Percentiles rank a stretch among this genome's conserved stretches.
Evolutionary conservation across 306 rosid genomes (phyloP).

Genomic region (Abrus precatorius): DNA sequence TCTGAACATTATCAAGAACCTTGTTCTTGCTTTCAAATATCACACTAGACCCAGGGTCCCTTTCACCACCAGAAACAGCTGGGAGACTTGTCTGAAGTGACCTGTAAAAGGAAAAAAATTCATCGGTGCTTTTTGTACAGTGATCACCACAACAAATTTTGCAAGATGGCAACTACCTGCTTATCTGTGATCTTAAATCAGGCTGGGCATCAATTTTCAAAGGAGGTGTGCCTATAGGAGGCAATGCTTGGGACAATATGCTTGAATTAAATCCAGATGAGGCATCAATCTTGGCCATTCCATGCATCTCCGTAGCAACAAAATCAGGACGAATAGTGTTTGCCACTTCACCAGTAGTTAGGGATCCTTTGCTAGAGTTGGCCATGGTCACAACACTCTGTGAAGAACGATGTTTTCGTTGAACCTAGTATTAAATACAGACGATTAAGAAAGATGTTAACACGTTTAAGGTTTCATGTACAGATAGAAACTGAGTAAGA

Average conservation of each 20-base stretch:
- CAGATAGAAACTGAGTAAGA: conserved; percentile 12
- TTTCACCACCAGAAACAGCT: conserved; percentile 61
- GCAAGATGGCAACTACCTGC: conserved; percentile 60
- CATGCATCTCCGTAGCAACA: conserved; percentile 65
- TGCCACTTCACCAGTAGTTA: conserved; percentile 57
- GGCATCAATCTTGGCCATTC: conserved; percentile 59
- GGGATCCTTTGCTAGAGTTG: conserved; percentile 61
- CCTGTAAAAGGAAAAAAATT: conserved; percentile 56
- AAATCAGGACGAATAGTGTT: conserved; percentile 56
- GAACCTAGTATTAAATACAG: conserved; percentile 59
- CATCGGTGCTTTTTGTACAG: conserved; percentile 19
- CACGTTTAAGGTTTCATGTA: not conserved
- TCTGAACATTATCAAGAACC: conserved; percentile 68
- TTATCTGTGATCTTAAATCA: conserved; percentile 70
- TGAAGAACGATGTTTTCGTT: conserved; percentile 64
- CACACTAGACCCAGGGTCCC: conserved; percentile 59
- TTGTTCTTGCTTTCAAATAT: conserved; percentile 74
- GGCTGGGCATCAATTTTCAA: conserved; percentile 76
- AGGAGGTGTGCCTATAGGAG: conserved; percentile 95
- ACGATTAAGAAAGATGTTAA: conserved; percentile 37
- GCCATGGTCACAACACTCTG: conserved; percentile 53
- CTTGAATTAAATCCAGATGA: conserved; percentile 73
- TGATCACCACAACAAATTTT: conserved; percentile 11
- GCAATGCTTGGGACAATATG: conserved; percentile 68
- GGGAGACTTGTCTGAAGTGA: conserved; percentile 65